Conservation (phyloP, 2,329 filamentous ascomycete species). For the Lanzia echinophila region DNA sequence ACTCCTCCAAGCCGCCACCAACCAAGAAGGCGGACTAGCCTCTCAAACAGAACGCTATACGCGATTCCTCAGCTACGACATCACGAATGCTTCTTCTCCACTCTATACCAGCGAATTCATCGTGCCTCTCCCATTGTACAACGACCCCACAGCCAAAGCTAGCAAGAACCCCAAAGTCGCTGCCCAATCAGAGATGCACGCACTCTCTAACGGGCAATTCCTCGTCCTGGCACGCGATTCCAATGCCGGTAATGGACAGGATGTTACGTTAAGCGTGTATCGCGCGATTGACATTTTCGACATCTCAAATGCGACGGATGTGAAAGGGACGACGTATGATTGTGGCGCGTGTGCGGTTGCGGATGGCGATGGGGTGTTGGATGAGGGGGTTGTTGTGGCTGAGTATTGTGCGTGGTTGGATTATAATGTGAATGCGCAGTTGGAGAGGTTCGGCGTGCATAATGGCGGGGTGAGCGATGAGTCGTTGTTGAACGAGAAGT, state of each 20-base stretch:
- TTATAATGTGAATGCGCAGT: slow-evolving; percentile 58
- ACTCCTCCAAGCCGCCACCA: slow-evolving; percentile 58
- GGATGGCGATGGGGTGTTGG: slow-evolving; percentile 44
- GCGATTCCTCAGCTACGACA: slow-evolving; percentile 58
- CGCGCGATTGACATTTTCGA: slow-evolving; percentile 65
- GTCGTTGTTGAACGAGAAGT: slow-evolving; percentile 65
- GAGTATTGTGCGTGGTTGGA: slow-evolving; percentile 61
- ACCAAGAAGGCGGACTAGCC: slow-evolving; percentile 53
- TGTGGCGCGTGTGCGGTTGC: slow-evolving; percentile 31
- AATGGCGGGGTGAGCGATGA: slow-evolving; percentile 58
- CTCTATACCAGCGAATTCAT: slow-evolving; percentile 55
- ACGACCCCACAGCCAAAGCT: slow-evolving; percentile 36
- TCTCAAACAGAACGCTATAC: slow-evolving; percentile 49
- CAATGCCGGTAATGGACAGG: slow-evolving; percentile 50
- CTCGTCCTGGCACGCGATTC: slow-evolving; percentile 61
- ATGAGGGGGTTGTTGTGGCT: slow-evolving; percentile 47
- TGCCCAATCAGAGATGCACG: slow-evolving; percentile 62
- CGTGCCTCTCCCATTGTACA: slow-evolving; percentile 55
- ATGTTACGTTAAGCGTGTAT: slow-evolving; percentile 49
- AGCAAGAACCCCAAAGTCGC: slow-evolving; percentile 48
- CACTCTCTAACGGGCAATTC: slow-evolving; percentile 56
- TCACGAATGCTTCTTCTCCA: slow-evolving; percentile 39
- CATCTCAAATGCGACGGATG: slow-evolving; percentile 53
- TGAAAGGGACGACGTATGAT: slow-evolving; percentile 42
- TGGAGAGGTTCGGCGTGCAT: slow-evolving; percentile 59